These are phyloP conservation scores for Saxispiralis lemnorum DNA, from an alignment of 495 filamentous ascomycete species.

Conservation along the genomic window DNA sequence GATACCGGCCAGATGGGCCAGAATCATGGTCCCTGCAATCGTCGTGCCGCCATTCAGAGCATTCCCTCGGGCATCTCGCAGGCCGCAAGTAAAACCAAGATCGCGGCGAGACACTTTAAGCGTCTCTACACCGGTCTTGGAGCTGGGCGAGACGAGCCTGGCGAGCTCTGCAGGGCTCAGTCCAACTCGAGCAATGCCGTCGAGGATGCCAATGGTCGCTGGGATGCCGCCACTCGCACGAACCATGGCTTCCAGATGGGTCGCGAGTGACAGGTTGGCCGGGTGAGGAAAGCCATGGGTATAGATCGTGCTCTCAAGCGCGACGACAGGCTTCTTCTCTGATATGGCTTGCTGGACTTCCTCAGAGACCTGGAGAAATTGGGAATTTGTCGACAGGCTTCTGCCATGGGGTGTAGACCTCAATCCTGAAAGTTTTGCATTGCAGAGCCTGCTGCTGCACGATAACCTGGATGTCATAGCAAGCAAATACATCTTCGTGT, in stretches of 20 bases:
- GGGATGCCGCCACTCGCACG: slow-evolving; percentile 69
- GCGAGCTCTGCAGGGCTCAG: slow-evolving; percentile 50
- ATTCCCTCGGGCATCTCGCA: slow-evolving; percentile 43
- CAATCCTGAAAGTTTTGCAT: too few species aligned
- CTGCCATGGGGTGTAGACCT: neutral
- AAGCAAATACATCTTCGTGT: too few species aligned
- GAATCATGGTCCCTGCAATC: slow-evolving; percentile 77
- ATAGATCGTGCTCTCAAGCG: slow-evolving; percentile 82
- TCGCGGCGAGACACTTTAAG: slow-evolving; percentile 78
- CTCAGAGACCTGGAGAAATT: slow-evolving; percentile 55
- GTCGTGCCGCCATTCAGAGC: slow-evolving; percentile 77
- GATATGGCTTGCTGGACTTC: slow-evolving; percentile 64
- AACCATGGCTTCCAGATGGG: slow-evolving; percentile 54
- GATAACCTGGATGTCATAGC: too few species aligned
- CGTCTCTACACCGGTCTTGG: slow-evolving; percentile 41
- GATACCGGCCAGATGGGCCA: slow-evolving; percentile 77
- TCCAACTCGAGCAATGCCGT: slow-evolving; percentile 68
- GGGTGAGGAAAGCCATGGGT: slow-evolving; percentile 76
- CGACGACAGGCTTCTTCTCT: slow-evolving; percentile 58
- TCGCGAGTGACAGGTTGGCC: slow-evolving; percentile 55
- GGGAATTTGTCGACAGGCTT: slow-evolving; percentile 24
- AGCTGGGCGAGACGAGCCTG: slow-evolving; percentile 38
- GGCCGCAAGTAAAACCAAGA: slow-evolving; percentile 59
- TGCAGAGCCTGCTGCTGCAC: too few species aligned
- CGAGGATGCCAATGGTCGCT: slow-evolving; percentile 75